Conservation (phyloP, 305 asterid species). For the Fraxinus platypoda region DNA sequence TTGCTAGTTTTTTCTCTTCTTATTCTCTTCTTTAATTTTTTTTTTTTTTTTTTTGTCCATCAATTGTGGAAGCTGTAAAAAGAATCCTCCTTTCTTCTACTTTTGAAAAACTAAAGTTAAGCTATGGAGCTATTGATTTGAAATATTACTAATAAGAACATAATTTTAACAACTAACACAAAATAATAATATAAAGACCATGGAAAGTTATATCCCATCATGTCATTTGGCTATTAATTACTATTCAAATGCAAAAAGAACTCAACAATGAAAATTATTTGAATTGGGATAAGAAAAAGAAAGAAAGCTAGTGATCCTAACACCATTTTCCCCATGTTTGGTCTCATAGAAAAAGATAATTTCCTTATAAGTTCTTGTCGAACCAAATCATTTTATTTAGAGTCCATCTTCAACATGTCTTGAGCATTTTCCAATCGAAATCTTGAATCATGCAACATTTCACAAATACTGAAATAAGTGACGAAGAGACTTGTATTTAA, state of each 20-base stretch:
- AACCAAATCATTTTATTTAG: background rate
- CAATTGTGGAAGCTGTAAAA: constrained; percentile 33
- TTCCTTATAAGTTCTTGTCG: background rate
- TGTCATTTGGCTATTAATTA: constrained; percentile 31
- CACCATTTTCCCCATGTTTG: constrained; percentile 14
- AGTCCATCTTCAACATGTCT: background rate
- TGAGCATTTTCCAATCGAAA: background rate
- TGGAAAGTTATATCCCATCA: constrained; percentile 23
- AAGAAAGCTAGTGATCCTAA: constrained; percentile 26
- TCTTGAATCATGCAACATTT: background rate
- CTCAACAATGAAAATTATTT: background rate
- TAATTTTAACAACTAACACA: constrained; percentile 16
- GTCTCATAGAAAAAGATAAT: constrained; percentile 40
- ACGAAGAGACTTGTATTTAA: background rate
- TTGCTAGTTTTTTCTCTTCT: background rate
- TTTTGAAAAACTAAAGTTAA: constrained; percentile 36
- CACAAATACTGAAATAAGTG: background rate
- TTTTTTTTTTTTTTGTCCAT: constrained; percentile 24
- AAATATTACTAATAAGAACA: constrained; percentile 6
- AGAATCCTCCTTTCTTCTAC: constrained; percentile 38
- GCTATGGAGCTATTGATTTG: constrained; percentile 25
- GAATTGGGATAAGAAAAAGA: constrained; percentile 15
- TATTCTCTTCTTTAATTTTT: background rate
- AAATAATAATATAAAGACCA: constrained; percentile 30
- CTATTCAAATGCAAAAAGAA: background rate